Evolutionary conservation across 805 yeast genomes (phyloP).

Genomic region (Saccharomycopsis sp.): DNA sequence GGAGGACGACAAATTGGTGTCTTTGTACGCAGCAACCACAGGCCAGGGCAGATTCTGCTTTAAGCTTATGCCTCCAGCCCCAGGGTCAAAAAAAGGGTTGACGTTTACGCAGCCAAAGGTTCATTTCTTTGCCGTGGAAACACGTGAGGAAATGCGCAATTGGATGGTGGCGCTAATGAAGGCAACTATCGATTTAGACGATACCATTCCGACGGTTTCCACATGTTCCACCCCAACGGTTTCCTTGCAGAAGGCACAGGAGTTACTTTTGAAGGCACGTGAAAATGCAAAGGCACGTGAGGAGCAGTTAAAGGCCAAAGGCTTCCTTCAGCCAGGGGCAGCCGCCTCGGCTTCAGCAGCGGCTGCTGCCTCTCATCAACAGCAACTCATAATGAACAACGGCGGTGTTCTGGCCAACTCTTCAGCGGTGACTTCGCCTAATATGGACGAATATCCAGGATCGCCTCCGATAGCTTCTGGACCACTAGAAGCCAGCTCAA

Average conservation of each 20-base stretch:
- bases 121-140: conserved; percentile 93
- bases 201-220: conserved; percentile 82
- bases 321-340: conserved; percentile 19
- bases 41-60: conserved; percentile 93
- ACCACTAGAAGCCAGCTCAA: background rate
- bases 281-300: conserved; percentile 60
- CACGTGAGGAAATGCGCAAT: conserved; percentile 81
- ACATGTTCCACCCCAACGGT: conserved; percentile 96
- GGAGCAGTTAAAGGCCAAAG: conserved; percentile 29
- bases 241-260: conserved; percentile 80
- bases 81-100: conserved; percentile 91
- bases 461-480: background rate
- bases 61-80: conserved; percentile 93
- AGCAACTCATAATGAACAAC: background rate
- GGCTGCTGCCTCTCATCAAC: background rate
- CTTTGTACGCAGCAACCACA: conserved; percentile 85
- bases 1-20: conserved; percentile 79
- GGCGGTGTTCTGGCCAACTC: background rate
- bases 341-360: background rate
- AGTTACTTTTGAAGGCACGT: conserved; percentile 72
- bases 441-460: background rate
- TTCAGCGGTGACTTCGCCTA: background rate
- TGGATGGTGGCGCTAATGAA: conserved; percentile 96
- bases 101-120: conserved; percentile 95
- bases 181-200: conserved; percentile 95